Evolutionary conservation across 805 yeast species (phyloP).

Genomic region (Suhomyces canberraensis): DNA sequence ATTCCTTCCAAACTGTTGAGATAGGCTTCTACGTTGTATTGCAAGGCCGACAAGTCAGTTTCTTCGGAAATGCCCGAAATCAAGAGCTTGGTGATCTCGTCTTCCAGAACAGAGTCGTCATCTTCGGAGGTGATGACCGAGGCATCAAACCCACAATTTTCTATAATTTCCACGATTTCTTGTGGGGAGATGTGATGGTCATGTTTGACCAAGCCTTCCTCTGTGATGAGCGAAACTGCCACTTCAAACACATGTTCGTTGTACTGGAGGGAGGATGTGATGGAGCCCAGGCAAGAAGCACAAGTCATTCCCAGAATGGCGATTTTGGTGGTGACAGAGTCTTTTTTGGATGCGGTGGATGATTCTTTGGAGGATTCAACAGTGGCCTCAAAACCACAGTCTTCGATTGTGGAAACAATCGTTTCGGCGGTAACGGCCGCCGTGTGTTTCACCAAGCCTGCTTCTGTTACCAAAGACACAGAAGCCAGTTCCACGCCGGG

Average conservation of each 20-base stretch:
- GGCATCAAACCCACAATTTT: slow-evolving; percentile 32
- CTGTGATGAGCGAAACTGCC: slow-evolving; percentile 36
- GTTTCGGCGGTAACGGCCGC: slow-evolving; percentile 26
- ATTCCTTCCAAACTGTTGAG: slow-evolving; percentile 33
- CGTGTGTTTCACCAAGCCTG: slow-evolving; percentile 57
- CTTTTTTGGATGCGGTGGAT: neutral
- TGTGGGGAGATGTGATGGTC: slow-evolving; percentile 10
- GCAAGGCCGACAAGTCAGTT: slow-evolving; percentile 27
- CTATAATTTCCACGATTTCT: slow-evolving; percentile 21
- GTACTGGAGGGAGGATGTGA: slow-evolving; percentile 28
- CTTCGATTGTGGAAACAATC: slow-evolving; percentile 59
- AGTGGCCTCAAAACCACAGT: slow-evolving; percentile 40
- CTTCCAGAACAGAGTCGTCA: slow-evolving; percentile 11
- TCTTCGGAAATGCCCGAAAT: slow-evolving; percentile 29
- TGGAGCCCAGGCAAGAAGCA: slow-evolving; percentile 42
- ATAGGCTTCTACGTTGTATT: slow-evolving; percentile 40
- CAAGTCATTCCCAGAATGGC: slow-evolving; percentile 35
- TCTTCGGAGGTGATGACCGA: slow-evolving; percentile 1
- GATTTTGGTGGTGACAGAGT: slow-evolving; percentile 3
- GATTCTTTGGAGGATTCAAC: slow-evolving; percentile 1
- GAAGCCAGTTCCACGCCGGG: slow-evolving; percentile 52
- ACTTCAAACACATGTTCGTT: slow-evolving; percentile 24
- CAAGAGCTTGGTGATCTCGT: slow-evolving; percentile 29
- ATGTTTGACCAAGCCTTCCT: slow-evolving; percentile 29
- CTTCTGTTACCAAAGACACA: slow-evolving; percentile 75